A percentile compares a stretch with the other conserved stretches of the same genome.
Conservation (phyloP, 305 asterid species). For the Ajuga reptans region DNA sequence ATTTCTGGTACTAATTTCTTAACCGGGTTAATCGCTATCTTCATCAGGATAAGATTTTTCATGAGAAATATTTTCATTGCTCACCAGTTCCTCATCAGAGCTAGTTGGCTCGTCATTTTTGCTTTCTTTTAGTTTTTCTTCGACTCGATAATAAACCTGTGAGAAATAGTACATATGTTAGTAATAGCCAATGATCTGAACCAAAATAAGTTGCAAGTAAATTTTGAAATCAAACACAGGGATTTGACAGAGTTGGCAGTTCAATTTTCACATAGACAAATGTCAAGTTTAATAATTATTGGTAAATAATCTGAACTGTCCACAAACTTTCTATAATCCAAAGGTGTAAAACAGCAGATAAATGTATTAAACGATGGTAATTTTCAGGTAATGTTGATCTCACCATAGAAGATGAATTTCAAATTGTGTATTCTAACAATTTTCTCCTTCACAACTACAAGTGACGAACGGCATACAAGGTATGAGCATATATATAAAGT, state of each 20-base stretch:
- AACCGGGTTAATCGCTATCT: not conserved
- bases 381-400: too few relatives aligned
- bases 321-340: not conserved
- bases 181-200: not conserved
- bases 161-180: constrained; percentile 13
- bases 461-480: not conserved
- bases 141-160: constrained; percentile 70
- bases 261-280: not conserved
- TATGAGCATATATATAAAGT: not conserved
- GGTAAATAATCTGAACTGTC: not conserved
- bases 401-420: not conserved
- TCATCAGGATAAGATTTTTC: constrained; percentile 3
- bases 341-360: not conserved
- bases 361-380: not conserved
- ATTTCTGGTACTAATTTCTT: constrained; percentile 12
- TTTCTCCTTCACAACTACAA: not conserved
- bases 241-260: too few relatives aligned
- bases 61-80: not conserved
- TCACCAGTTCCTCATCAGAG: not conserved
- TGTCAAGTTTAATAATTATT: not conserved
- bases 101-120: not conserved
- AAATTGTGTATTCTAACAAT: not conserved
- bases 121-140: constrained; percentile 33
- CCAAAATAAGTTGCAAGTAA: not conserved
- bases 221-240: not conserved